Conservation (phyloP, 352 stramenopile genomes). For the Pythium plurisporium region DNA sequence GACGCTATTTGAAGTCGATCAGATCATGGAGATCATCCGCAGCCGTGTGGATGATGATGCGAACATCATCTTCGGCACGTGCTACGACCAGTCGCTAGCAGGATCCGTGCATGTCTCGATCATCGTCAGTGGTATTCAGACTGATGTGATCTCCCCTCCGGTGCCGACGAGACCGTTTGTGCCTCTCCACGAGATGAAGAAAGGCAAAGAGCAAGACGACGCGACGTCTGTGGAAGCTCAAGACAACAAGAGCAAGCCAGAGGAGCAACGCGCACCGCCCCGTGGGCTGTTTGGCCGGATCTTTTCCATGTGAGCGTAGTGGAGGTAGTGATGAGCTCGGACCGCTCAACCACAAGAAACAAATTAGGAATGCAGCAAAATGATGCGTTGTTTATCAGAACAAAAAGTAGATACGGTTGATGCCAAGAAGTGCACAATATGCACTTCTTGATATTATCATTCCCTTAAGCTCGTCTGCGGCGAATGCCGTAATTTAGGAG, state of each 20-base stretch:
- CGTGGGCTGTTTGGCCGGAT: constrained; percentile 66
- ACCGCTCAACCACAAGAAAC: neutral
- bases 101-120: constrained; percentile 85
- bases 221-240: neutral
- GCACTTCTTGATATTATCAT: no score
- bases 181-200: constrained; percentile 39
- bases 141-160: constrained; percentile 73
- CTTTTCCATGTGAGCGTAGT: constrained; percentile 54
- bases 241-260: constrained; percentile 1
- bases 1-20: constrained; percentile 90
- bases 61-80: constrained; percentile 90
- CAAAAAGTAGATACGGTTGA: no score
- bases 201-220: constrained; percentile 11
- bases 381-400: constrained; percentile 5
- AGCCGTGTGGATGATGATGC: constrained; percentile 70
- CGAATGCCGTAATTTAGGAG: constrained; percentile 25
- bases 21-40: constrained; percentile 87
- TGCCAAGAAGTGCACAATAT: no score
- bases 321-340: neutral
- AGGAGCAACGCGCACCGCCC: constrained; percentile 24
- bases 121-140: constrained; percentile 87
- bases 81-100: constrained; percentile 78
- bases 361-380: constrained; percentile 1
- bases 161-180: constrained; percentile 47
- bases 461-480: no score